phyloP scores from a whole-genome alignment of 192 early-diverging fungal genomes.

The Backusella tuberculispora region DNA sequence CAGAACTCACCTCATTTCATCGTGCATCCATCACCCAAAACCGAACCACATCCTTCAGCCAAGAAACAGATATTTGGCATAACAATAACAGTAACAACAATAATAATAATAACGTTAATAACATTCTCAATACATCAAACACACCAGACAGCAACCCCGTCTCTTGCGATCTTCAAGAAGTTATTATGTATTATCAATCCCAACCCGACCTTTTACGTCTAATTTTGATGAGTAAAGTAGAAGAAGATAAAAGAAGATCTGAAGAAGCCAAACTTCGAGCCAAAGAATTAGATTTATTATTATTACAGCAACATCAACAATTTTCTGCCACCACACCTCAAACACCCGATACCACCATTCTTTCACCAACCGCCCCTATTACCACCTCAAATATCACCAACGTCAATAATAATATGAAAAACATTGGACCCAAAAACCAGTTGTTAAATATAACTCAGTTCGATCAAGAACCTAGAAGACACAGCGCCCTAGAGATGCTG shows the following conservation, averaged over 20 bases:
- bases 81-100: not conserved
- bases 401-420: not conserved
- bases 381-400: not conserved
- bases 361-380: not conserved
- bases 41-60: not conserved
- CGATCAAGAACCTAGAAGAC: conserved; percentile 11
- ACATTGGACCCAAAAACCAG: not conserved
- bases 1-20: not conserved
- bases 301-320: conserved; percentile 39
- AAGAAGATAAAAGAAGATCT: conserved; percentile 58
- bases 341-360: not conserved
- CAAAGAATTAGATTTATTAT: conserved; percentile 50
- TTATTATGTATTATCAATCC: conserved; percentile 48
- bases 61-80: not conserved
- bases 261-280: conserved; percentile 60
- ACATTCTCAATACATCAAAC: not conserved
- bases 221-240: conserved; percentile 58
- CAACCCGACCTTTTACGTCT: conserved; percentile 58
- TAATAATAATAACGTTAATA: not conserved
- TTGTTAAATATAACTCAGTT: conserved; percentile 11
- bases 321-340: not conserved
- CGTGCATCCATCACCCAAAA: not conserved
- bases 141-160: conserved; percentile 12
- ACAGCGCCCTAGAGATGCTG: not conserved
- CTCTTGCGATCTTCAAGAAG: conserved; percentile 51